Evolutionary conservation across 345 rosid species (phyloP), one percentile per base, ranked within the genome.

Genomic region (Sonneratia caseolaris): DNA sequence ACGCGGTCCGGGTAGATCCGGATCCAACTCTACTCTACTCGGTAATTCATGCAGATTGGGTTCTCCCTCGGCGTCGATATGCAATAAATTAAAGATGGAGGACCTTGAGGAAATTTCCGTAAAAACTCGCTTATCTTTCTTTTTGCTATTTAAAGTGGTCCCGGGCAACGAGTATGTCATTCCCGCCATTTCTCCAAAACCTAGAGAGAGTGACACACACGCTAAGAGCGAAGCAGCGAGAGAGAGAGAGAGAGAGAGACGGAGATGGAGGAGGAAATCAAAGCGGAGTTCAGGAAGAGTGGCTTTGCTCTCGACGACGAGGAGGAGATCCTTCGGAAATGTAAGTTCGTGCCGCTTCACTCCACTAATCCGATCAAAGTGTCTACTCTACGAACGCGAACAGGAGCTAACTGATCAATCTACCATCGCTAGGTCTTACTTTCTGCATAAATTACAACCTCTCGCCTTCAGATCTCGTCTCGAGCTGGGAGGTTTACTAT

Each of bases 401-500:
- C 3, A 6, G 10, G 1, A 14, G 18, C 19, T 15, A 43, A 42
- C 43, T 47, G 53, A 72, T 69, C 5, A n/a, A 9, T 43, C 35
- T 70, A 38, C 68, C 10, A 24, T 47, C 66, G 21, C 45, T 69
- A 95, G 98, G 99, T 64, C 84, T 82, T 35, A 84, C 93, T 40
- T 86, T 87, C 76, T 95, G 97, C 75, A 86, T 86, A 35, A 92
- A 90, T 73, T 95, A 86, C 85, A 76, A 77, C 53, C 88, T 87
- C 13, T 75, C 77, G 62, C 92, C 97, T 36, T 86, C 97, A 8
- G 92, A 90, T 78, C 86, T 95, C 76, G 90, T 92, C 70, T 86
- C 96, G 13, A 87, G 96, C 78, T 92, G 99, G 99, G 99, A 92
- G 74, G 71, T 86, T 79, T 92, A 89, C 78, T 87, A 85, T 81